phyloP scores from a whole-genome alignment of 345 rosid genomes.

The Pistacia vera region DNA sequence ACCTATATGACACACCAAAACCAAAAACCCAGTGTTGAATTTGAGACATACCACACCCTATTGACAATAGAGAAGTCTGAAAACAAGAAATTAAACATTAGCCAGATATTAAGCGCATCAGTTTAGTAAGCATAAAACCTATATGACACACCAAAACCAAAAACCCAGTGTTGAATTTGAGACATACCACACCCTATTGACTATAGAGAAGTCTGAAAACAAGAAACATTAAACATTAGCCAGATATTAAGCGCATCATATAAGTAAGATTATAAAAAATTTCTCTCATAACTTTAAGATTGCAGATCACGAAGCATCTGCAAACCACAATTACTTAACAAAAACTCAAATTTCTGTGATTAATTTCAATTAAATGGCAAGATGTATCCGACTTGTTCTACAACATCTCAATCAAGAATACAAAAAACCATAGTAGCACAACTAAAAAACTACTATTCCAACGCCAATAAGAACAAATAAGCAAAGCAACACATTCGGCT shows the following conservation, averaged over 20 bases:
- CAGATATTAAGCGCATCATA: not conserved
- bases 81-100: not conserved
- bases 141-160: not conserved
- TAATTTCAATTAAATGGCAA: constrained; percentile 1
- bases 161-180: not conserved
- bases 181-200: no score
- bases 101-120: not conserved
- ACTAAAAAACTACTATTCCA: no score
- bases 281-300: not conserved
- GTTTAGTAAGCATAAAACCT: not conserved
- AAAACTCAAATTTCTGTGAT: not conserved
- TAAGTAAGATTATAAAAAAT: not conserved
- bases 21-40: not conserved
- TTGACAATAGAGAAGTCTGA: not conserved
- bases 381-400: not conserved
- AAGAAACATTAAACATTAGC: not conserved
- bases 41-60: not conserved
- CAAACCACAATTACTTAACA: not conserved
- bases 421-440: no score
- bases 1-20: not conserved
- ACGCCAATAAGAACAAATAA: no score
- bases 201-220: not conserved
- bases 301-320: not conserved
- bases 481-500: no score
- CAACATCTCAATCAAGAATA: not conserved